Evolutionary conservation across 2,329 filamentous ascomycete species (phyloP).

Genomic region (Ophiostoma piceae): DNA sequence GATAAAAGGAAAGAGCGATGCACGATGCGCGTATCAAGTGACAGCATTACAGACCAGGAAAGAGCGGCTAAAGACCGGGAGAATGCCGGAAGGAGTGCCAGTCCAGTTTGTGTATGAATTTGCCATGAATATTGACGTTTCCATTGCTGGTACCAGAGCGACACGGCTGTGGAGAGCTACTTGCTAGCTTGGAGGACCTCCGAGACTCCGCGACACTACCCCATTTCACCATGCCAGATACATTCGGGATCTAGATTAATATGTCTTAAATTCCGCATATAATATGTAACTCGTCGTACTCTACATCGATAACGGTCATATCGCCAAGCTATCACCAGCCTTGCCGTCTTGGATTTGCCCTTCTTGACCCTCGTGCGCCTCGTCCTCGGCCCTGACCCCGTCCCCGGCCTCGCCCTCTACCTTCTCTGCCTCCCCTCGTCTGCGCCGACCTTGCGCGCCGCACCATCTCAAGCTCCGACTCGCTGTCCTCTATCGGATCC

Average conservation of each 20-base stretch:
- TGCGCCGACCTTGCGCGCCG: neutral
- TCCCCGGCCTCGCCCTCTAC: neutral
- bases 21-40: neutral
- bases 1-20: neutral
- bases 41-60: neutral
- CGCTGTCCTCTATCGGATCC: slow-evolving; percentile 18
- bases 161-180: neutral
- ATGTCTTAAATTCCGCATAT: neutral
- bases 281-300: neutral
- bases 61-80: slow-evolving; percentile 13
- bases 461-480: slow-evolving; percentile 6
- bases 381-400: neutral
- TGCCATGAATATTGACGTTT: too few relatives aligned
- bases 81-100: neutral
- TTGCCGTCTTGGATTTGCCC: neutral
- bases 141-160: neutral
- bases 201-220: slow-evolving; percentile 1
- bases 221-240: neutral
- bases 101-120: too few relatives aligned
- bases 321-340: neutral
- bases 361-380: neutral
- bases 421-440: neutral
- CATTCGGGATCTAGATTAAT: neutral
- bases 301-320: neutral
- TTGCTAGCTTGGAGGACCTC: neutral